These are phyloP conservation scores for Stachybotrys chartarum DNA, from an alignment of 2,329 filamentous ascomycete genomes.

Conservation along the genomic window DNA sequence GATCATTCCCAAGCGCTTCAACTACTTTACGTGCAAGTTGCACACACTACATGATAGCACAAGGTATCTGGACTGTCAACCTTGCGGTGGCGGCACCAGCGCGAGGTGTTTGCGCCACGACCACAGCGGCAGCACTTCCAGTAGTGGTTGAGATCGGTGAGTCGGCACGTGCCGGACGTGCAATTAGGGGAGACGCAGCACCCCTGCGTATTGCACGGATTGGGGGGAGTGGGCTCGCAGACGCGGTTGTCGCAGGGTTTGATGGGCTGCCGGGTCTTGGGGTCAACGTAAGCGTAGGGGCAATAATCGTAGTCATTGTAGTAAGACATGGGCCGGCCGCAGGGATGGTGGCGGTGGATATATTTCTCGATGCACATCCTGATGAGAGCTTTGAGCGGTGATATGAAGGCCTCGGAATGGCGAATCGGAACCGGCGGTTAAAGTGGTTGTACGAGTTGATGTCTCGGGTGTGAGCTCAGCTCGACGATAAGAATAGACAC, in stretches of 20 bases:
- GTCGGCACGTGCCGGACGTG: constrained; percentile 38
- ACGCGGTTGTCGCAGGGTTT: constrained; percentile 10
- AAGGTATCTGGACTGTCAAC: constrained; percentile 39
- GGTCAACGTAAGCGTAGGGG: constrained; percentile 22
- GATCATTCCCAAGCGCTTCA: not conserved
- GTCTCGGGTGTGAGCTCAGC: not conserved
- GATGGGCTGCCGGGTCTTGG: constrained; percentile 15
- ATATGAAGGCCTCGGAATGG: not conserved
- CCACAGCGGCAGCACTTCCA: constrained; percentile 45
- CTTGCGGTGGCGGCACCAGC: constrained; percentile 38
- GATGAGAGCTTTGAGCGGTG: not conserved
- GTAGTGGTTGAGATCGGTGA: constrained; percentile 37
- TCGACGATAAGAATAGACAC: not conserved
- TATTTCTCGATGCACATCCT: constrained; percentile 44
- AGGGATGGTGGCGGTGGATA: constrained; percentile 45
- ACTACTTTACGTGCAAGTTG: constrained; percentile 19
- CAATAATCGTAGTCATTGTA: constrained; percentile 38
- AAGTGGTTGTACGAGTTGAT: not conserved
- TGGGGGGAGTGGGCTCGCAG: constrained; percentile 22
- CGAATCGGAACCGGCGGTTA: not conserved
- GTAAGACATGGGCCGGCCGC: constrained; percentile 31
- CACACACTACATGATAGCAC: constrained; percentile 49
- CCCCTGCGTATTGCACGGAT: constrained; percentile 37
- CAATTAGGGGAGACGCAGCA: constrained; percentile 40
- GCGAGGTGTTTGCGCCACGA: constrained; percentile 36